These are phyloP conservation scores for Paraphoma chrysanthemicola DNA, from an alignment of 2,329 filamentous ascomycete genomes.

Conservation along the genomic window DNA sequence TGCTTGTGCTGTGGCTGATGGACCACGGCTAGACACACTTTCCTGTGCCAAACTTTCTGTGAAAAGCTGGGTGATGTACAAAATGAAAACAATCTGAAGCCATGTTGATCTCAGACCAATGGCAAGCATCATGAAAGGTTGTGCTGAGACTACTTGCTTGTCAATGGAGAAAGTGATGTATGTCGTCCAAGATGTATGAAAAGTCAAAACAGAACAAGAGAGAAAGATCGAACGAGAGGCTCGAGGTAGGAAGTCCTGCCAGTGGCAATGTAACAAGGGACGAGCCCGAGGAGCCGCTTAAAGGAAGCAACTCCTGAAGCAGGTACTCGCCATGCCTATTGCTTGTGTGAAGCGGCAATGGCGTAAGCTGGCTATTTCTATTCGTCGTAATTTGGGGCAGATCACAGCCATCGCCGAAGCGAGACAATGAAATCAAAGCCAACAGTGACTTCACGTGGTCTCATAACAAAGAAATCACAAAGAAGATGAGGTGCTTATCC, in stretches of 20 bases:
- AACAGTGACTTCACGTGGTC: background rate
- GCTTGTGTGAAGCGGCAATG: constrained; percentile 7
- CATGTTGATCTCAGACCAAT: background rate
- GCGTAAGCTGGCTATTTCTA: constrained; percentile 8
- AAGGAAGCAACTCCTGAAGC: constrained; percentile 11
- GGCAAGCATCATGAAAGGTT: too few relatives aligned
- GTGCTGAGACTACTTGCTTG: too few relatives aligned
- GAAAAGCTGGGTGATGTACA: background rate
- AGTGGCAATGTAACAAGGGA: constrained; percentile 12
- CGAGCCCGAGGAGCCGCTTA: constrained; percentile 1
- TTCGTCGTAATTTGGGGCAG: constrained; percentile 7
- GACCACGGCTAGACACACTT: background rate
- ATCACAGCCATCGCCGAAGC: constrained; percentile 3
- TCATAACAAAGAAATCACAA: background rate
- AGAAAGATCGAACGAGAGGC: background rate
- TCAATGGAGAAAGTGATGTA: background rate
- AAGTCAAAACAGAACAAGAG: background rate
- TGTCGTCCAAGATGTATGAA: background rate
- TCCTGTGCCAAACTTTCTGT: constrained; percentile 16
- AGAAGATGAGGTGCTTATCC: background rate
- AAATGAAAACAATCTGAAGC: background rate
- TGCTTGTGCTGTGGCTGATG: background rate
- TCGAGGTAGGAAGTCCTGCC: background rate
- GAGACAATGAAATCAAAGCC: constrained; percentile 10
- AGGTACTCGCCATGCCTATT: constrained; percentile 2